These are phyloP conservation scores for Candida albicans DNA, from an alignment of 1,139 yeast species.

Conservation along the genomic window DNA sequence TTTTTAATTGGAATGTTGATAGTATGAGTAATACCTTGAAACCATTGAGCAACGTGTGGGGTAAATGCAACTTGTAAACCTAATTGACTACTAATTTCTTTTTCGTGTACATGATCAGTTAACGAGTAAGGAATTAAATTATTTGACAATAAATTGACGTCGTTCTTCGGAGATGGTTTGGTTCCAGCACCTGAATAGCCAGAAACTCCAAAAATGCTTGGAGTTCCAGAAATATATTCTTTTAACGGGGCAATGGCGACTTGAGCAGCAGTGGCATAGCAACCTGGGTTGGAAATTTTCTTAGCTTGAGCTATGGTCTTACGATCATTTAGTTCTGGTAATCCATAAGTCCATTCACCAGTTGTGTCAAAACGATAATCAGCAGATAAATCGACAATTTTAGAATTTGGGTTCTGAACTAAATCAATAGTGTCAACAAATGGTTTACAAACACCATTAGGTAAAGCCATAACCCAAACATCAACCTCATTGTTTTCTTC, in stretches of 20 bases:
- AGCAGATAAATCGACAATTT: constrained; percentile 89
- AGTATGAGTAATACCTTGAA: constrained; percentile 95
- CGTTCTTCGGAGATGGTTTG: constrained; percentile 96
- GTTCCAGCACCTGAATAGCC: constrained; percentile 99
- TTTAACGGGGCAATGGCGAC: constrained; percentile 83
- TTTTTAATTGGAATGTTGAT: constrained; percentile 82
- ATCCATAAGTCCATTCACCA: constrained; percentile 89
- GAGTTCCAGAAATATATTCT: constrained; percentile 64
- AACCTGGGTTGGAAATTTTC: constrained; percentile 94
- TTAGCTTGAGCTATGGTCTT: constrained; percentile 65
- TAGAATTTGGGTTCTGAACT: constrained; percentile 58
- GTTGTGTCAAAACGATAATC: constrained; percentile 92
- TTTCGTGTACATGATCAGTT: constrained; percentile 96
- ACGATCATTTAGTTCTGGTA: constrained; percentile 80
- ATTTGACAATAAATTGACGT: constrained; percentile 66
- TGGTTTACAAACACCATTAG: constrained; percentile 97
- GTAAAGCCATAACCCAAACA: constrained; percentile 98
- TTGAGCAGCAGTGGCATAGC: constrained; percentile 98
- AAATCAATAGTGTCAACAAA: constrained; percentile 91
- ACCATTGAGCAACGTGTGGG: constrained; percentile 99
- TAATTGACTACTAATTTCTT: constrained; percentile 80
- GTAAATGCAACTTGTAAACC: constrained; percentile 82
- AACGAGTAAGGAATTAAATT: constrained; percentile 93
- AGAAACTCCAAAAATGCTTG: constrained; percentile 90
- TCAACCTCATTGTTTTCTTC: constrained; percentile 82